Base-by-base conservation (phyloP, 192 early-diverging fungal species). In the Backusella circina region DNA sequence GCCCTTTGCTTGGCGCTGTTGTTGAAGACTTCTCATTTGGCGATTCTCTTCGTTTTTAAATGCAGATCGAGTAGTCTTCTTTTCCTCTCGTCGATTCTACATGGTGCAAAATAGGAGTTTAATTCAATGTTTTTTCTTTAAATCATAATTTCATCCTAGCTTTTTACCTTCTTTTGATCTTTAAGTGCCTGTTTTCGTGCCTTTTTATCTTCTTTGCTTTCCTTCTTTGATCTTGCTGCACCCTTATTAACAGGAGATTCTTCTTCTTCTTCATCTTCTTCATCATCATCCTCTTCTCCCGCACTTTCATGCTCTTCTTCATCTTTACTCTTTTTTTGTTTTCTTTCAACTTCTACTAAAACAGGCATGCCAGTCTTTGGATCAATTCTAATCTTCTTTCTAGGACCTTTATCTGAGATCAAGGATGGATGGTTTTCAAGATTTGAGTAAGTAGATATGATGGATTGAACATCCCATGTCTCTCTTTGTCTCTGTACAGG, bases 201-300 rank as follows among this genome's bases (percentile, higher is more conserved):
- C 81, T 93, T 94, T 90, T 97, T 98, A 74, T 99, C 96, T 70
- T 97, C 98, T 75, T 88, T 90, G 1, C 92, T 89, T 86, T 99
- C 98, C n/a, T 78, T 78, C 76, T 93, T 92, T 61, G 86, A 74
- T 70, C 98, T 86, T n/a, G 92, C 86, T 18, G 54, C 76, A 21
- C 96, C 96, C 51, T 88, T 80, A 85, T 96, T 95, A 47, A 85
- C 88, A 69, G 73, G 35, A 16, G 47, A 37, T 28, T 83, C 84
- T 7, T 75, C 77, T 0, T 79, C 79, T n/a, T 86, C 86, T 1
- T 72, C 73, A 0, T 78, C 80, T 1, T 68, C 65, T 2, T 85
- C 76, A 15, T 84, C 75, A 7, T 78, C 72, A n/a, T n/a, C 39
- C 3, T 41, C 39, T 0, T 39, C 38, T 15, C 82, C 78, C 1